Conservation (phyloP, 2,329 filamentous ascomycete species). For the Mycosphaerella arachidis region DNA sequence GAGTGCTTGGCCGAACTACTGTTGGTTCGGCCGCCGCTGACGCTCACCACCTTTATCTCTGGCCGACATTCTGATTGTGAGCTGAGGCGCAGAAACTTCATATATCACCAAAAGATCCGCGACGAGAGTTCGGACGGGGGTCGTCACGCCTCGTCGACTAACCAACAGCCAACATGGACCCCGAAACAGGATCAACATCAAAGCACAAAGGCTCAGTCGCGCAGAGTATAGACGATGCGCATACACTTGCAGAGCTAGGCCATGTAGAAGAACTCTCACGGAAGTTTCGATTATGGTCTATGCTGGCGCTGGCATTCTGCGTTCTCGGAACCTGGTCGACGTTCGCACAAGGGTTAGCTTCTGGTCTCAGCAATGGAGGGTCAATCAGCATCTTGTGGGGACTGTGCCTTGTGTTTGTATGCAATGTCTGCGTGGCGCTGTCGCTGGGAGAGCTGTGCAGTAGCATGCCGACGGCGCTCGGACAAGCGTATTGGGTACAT, state of each 20-base stretch:
- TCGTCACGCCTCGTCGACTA: background rate
- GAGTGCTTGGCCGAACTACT: slow-evolving; percentile 5
- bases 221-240: slow-evolving; percentile 33
- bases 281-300: slow-evolving; percentile 53
- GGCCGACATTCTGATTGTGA: background rate
- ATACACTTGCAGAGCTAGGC: slow-evolving; percentile 40
- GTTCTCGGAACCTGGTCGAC: slow-evolving; percentile 57
- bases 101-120: background rate
- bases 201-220: slow-evolving; percentile 6
- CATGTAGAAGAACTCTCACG: slow-evolving; percentile 41
- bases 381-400: slow-evolving; percentile 55
- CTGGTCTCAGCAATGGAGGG: slow-evolving; percentile 52
- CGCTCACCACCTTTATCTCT: background rate
- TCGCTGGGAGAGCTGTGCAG: slow-evolving; percentile 55
- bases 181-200: slow-evolving; percentile 4
- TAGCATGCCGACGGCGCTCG: slow-evolving; percentile 57
- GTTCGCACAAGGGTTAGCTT: slow-evolving; percentile 51
- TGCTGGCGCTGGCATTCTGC: slow-evolving; percentile 55
- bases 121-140: background rate
- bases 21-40: background rate
- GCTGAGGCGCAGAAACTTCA: background rate
- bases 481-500: slow-evolving; percentile 56
- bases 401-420: slow-evolving; percentile 49
- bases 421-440: slow-evolving; percentile 49
- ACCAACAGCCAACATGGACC: slow-evolving; percentile 5